Evolutionary conservation across 1,284 basidiomycete species (phyloP), one percentile per base, ranked within the genome.

Genomic region (Tylopilus sp.): DNA sequence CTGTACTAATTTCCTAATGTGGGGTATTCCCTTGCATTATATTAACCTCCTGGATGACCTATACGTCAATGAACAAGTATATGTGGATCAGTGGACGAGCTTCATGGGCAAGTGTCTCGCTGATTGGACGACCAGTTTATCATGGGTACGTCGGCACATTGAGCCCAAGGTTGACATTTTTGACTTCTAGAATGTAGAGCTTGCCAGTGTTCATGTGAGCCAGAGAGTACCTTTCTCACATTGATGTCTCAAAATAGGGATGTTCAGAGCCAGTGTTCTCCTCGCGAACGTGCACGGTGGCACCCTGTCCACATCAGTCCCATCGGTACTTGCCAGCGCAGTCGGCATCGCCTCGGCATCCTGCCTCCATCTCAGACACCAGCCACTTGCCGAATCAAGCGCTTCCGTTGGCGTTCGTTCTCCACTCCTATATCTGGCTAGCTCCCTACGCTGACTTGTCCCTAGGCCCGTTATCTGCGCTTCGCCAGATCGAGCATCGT

Each of bases 41-140:
- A 44, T 23, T n/a, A 29, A 23, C 11, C 56, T 58, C 1, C 36
- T 71, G 10, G 55, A 59, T n/a, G 55, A 66, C 2, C 6, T 71
- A 3, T 70, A 61, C 43, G 42, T 59, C 5, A 70, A 70, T 16
- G 55, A 68, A 19, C 57, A 65, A 36, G 63, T 71, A 18, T 70
- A 69, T 9, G 58, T 48, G 0, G 68, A 69, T 25, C 57, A 67
- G 2, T 70, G 69, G 68, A 49, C 58, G 9, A 43, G 30, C 11
- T 69, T 68, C 48, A 48, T 71, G 33, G 55, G 57, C 3, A 15
- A 31, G 2, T 58, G 57, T 10, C 46, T 66, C 13, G 35, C 51
- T 6, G 69, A 71, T 41, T 69, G 69, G 69, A 55, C 52, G 9
- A 49, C 25, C 25, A 56, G 51, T 37, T n/a, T 66, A 6, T 53